Base-by-base conservation (phyloP, 2,329 filamentous ascomycete species). In the Ophiosphaerella herpotricha region DNA sequence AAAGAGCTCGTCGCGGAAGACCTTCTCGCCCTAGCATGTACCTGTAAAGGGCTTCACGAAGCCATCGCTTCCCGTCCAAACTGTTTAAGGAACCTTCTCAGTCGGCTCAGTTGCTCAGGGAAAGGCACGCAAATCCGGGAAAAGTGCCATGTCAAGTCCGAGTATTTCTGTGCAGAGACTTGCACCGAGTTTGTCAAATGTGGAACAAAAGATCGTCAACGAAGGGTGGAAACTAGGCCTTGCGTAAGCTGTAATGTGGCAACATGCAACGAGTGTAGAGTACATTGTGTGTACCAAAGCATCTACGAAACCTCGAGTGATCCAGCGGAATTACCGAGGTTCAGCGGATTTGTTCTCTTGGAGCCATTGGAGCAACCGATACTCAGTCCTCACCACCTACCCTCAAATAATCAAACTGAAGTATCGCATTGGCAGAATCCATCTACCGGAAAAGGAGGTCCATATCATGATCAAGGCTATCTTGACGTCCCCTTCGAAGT, bases 241-340 rank as follows among this genome's bases (percentile, higher is more conserved):
- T 72, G 69, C 37, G 39, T 52, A 7, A 51, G 36, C 7, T 72
- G 69, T 47, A 58, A 57, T 13, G 48, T 60, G 1, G 68, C 51
- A n/a, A 72, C 69, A 2, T 72, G 69, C 52, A 52, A 72, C 34
- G 69, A 72, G 45, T 72, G 69, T 39, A 61, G 69, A 7, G 63
- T 70, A 31, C 69, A 72, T 41, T 68, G 65, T 48, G 65, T 70
- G 4, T 72, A 69, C 35, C 67, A 70, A 33, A 68, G 59, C 39
- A 63, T 63, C 42, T 63, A 61, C 48, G 60, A 67, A 46, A 37
- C 54, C 4, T 48, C 61, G 2, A 54, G 54, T 14, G 63, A 66
- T 1, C 51, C 57, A 1, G 65, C 70, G 23, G 69, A 72, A 26
- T 43, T 72, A 7, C 62, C 67, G 0, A 61, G 63, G 24, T 68